These are phyloP conservation scores for Alternaria rosae DNA, from an alignment of 2,329 filamentous ascomycete genomes.

Conservation along the genomic window DNA sequence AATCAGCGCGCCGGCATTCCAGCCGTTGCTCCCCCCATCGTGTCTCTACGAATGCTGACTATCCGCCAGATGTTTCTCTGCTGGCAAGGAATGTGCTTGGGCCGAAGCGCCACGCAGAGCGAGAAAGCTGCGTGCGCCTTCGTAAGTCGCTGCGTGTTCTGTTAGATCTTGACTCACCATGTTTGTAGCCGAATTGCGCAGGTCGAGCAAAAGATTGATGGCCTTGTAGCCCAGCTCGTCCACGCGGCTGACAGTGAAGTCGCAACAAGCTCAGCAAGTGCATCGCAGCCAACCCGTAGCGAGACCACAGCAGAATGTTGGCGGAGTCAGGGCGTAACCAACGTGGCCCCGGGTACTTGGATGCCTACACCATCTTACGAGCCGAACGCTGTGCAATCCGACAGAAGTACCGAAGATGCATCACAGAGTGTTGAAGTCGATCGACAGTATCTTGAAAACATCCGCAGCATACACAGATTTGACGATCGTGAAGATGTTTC, in stretches of 20 bases:
- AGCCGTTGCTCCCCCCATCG: neutral
- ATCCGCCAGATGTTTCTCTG: slow-evolving; percentile 30
- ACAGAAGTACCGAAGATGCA: slow-evolving; percentile 6
- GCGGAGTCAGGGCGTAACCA: neutral
- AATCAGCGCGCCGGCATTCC: neutral
- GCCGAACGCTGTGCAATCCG: slow-evolving; percentile 8
- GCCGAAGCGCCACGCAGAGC: slow-evolving; percentile 39
- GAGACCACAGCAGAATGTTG: neutral
- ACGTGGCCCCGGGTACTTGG: slow-evolving; percentile 37
- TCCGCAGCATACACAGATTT: slow-evolving; percentile 38
- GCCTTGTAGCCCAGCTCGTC: slow-evolving; percentile 42
- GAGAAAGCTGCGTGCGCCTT: slow-evolving; percentile 40
- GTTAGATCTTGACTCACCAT: neutral
- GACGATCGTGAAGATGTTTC: slow-evolving; percentile 20
- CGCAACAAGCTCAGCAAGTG: neutral
- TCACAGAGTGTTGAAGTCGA: slow-evolving; percentile 25
- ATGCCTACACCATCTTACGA: slow-evolving; percentile 35
- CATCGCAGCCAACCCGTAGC: neutral
- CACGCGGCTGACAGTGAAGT: slow-evolving; percentile 14
- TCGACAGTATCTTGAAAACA: slow-evolving; percentile 33
- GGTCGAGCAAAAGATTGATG: slow-evolving; percentile 48
- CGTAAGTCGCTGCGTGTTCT: slow-evolving; percentile 32
- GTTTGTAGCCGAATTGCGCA: slow-evolving; percentile 42
- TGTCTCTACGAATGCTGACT: slow-evolving; percentile 1
- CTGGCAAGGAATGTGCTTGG: slow-evolving; percentile 42